A percentile compares a stretch with the other conserved stretches of the same genome.
These are phyloP conservation scores for Candida silvatica DNA, from an alignment of 805 yeast genomes.

Conservation along the genomic window DNA sequence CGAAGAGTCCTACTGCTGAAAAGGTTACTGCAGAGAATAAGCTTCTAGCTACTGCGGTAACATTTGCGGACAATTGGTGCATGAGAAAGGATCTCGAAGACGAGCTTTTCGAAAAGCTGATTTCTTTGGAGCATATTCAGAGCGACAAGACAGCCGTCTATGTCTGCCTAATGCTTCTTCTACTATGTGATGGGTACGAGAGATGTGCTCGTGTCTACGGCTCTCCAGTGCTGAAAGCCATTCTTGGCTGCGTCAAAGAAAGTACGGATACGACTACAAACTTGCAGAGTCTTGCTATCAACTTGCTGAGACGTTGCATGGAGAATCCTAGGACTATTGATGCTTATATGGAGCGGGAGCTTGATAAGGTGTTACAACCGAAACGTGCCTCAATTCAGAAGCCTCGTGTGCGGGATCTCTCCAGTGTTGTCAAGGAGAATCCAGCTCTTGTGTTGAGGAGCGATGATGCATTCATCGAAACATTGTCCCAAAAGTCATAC, in stretches of 20 bases:
- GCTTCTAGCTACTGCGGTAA: constrained; percentile 4
- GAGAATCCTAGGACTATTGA: constrained; percentile 49
- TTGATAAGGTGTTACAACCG: constrained; percentile 31
- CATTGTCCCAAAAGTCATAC: constrained; percentile 13
- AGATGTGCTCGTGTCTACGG: constrained; percentile 32
- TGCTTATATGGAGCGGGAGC: constrained; percentile 40
- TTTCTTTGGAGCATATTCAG: constrained; percentile 31
- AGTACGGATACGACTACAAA: constrained; percentile 27
- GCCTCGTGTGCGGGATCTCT: constrained; percentile 27
- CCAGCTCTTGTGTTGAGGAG: constrained; percentile 36
- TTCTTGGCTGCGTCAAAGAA: constrained; percentile 34
- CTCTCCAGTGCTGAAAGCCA: constrained; percentile 36
- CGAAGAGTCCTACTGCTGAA: constrained; percentile 39
- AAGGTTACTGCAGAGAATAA: constrained; percentile 10
- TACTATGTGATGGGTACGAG: constrained; percentile 39
- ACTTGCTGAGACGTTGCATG: constrained; percentile 59
- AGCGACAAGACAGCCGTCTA: constrained; percentile 41
- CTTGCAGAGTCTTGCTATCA: constrained; percentile 39
- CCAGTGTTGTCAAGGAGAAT: constrained; percentile 36
- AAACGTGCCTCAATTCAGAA: constrained; percentile 10
- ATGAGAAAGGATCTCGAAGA: constrained; percentile 17
- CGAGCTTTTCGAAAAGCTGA: constrained; percentile 34
- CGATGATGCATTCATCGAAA: constrained; percentile 15
- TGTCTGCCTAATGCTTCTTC: constrained; percentile 43
- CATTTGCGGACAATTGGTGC: constrained; percentile 13